These are phyloP conservation scores for Cryphonectria carpinicola DNA, from an alignment of 2,329 filamentous ascomycete species.

Conservation along the genomic window DNA sequence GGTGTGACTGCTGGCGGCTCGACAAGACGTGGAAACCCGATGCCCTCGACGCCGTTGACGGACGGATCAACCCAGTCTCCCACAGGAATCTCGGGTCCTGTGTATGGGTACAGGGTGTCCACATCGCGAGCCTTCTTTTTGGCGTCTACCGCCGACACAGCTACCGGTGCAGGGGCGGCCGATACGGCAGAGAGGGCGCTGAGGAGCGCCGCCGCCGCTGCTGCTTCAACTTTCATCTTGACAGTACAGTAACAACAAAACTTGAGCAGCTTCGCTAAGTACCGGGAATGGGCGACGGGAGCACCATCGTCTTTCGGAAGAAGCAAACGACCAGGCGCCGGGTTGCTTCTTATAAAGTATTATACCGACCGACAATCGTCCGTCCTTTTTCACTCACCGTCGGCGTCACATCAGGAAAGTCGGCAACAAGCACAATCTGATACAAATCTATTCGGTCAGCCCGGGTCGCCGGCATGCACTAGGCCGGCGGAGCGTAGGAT, in stretches of 20 bases:
- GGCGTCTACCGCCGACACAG: background rate
- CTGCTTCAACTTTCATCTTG: slow-evolving; percentile 10
- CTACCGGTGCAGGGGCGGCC: slow-evolving; percentile 18
- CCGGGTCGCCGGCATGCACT: slow-evolving; percentile 12
- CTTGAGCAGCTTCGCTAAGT: slow-evolving; percentile 6
- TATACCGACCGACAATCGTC: background rate
- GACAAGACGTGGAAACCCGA: slow-evolving; percentile 53
- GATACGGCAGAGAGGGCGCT: slow-evolving; percentile 10
- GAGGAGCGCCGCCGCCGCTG: slow-evolving; percentile 11
- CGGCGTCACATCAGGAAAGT: background rate
- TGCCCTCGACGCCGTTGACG: slow-evolving; percentile 54
- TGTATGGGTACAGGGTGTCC: slow-evolving; percentile 51
- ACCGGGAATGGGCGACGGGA: background rate
- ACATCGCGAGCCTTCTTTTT: slow-evolving; percentile 33
- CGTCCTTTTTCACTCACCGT: background rate
- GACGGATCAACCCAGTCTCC: slow-evolving; percentile 56
- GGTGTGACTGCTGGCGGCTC: slow-evolving; percentile 55
- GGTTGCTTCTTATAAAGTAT: background rate
- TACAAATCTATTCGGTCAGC: background rate
- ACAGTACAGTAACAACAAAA: background rate
- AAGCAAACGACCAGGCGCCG: background rate
- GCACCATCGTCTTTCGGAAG: background rate
- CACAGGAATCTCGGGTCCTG: slow-evolving; percentile 50
- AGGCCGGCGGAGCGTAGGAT: slow-evolving; percentile 6
- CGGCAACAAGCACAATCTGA: slow-evolving; percentile 2